Evolutionary conservation across 176 grass and related monocot species (phyloP).

Genomic region (Oryza officinalis): DNA sequence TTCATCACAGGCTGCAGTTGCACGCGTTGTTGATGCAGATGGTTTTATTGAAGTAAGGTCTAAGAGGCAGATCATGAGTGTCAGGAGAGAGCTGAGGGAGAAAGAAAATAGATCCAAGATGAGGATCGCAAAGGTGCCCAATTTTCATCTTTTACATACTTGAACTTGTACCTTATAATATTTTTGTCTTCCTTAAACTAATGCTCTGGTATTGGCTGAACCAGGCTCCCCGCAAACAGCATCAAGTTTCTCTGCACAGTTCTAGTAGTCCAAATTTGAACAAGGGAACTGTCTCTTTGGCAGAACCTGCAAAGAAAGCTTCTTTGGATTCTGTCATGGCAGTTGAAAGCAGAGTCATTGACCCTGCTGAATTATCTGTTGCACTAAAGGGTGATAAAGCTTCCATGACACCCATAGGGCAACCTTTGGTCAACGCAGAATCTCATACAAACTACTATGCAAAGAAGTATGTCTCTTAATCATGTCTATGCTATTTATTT

Average conservation of each 20-base stretch:
- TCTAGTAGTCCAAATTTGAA: conserved; percentile 47
- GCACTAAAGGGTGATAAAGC: conserved; percentile 42
- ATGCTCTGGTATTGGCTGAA: conserved; percentile 33
- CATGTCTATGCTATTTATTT: conserved; percentile 20
- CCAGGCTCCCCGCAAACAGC: conserved; percentile 73
- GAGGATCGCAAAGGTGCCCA: conserved; percentile 73
- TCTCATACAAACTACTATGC: conserved; percentile 46
- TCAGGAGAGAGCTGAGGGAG: conserved; percentile 87
- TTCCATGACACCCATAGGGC: conserved; percentile 58
- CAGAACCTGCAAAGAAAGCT: conserved; percentile 43
- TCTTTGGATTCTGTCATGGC: conserved; percentile 32
- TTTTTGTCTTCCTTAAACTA: conserved; percentile 17
- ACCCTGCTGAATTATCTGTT: conserved; percentile 49
- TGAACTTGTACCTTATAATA: conserved; percentile 13
- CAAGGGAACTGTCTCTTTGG: conserved; percentile 42
- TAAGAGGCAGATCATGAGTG: conserved; percentile 93
- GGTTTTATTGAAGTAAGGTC: conserved; percentile 99
- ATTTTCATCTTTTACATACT: conserved; percentile 31
- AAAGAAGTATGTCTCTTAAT: conserved; percentile 60
- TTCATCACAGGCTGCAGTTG: conserved; percentile 64
- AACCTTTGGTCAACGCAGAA: conserved; percentile 56
- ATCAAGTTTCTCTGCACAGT: conserved; percentile 41
- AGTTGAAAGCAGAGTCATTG: conserved; percentile 44
- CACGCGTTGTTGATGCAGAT: conserved; percentile 87
- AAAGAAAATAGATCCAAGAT: conserved; percentile 92